These are phyloP conservation scores for Rosa multiflora DNA, from an alignment of 306 rosid genomes.

Conservation along the genomic window DNA sequence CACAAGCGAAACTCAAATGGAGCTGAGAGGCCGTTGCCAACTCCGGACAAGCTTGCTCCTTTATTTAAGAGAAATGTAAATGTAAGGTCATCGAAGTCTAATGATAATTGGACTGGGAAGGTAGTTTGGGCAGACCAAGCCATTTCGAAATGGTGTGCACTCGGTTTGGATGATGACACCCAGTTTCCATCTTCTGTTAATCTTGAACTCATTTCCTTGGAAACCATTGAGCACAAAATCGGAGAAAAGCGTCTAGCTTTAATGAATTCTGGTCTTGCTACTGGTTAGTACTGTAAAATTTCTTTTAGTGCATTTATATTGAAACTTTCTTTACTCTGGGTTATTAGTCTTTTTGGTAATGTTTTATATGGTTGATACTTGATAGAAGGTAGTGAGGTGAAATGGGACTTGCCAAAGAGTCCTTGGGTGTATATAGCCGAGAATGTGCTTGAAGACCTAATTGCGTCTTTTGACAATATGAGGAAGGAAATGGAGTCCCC, in stretches of 20 bases:
- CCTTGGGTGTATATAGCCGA: constrained; percentile 35
- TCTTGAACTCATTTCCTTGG: constrained; percentile 30
- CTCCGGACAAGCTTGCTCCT: constrained; percentile 41
- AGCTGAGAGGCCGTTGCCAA: constrained; percentile 16
- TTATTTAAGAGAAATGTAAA: constrained; percentile 16
- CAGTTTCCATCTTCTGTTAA: constrained; percentile 28
- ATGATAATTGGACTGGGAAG: background rate
- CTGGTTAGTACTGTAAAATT: constrained; percentile 22
- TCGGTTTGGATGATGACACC: constrained; percentile 31
- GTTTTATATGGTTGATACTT: background rate
- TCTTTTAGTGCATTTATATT: background rate
- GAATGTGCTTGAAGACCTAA: constrained; percentile 32
- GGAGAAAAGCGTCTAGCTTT: constrained; percentile 35
- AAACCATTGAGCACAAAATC: background rate
- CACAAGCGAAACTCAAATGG: constrained; percentile 47
- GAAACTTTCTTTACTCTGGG: background rate
- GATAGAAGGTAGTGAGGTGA: constrained; percentile 14
- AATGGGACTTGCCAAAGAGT: constrained; percentile 9
- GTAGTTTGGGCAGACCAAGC: constrained; percentile 21
- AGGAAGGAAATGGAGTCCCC: constrained; percentile 25
- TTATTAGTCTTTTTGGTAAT: background rate
- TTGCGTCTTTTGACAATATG: constrained; percentile 27
- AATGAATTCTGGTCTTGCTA: constrained; percentile 3
- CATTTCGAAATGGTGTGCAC: constrained; percentile 28
- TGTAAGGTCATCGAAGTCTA: background rate